Conservation (phyloP, 139 green algal species). For the Astrephomene gubernaculifera region DNA sequence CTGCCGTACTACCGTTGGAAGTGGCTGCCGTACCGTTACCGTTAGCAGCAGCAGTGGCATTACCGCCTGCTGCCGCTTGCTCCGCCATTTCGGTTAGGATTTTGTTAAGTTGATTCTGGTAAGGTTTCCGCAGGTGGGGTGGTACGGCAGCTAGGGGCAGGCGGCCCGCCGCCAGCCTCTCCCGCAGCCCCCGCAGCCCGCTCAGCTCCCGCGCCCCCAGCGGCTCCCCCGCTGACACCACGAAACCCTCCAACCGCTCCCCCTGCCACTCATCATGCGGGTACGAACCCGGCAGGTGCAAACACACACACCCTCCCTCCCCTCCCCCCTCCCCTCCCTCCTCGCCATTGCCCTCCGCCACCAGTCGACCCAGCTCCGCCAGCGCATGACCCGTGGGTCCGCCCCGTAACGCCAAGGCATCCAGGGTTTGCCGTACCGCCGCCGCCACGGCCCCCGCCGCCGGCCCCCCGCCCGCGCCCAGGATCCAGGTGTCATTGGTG, state of each 20-base stretch:
- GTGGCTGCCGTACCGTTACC: neutral
- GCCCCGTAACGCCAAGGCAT: constrained; percentile 55
- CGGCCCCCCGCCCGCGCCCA: too few species aligned
- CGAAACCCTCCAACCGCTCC: constrained; percentile 67
- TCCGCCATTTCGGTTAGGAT: too few species aligned
- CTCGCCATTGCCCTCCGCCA: neutral
- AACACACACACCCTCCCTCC: too few species aligned
- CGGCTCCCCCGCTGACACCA: constrained; percentile 61
- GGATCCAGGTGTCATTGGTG: constrained; percentile 70
- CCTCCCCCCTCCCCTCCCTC: constrained; percentile 13
- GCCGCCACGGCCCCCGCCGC: constrained; percentile 22
- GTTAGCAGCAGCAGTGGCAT: neutral
- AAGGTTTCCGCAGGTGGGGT: constrained; percentile 13
- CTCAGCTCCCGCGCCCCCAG: neutral
- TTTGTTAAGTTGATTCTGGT: too few species aligned
- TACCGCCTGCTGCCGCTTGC: too few species aligned
- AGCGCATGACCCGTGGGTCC: constrained; percentile 50
- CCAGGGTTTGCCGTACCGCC: constrained; percentile 45
- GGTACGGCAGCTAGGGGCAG: constrained; percentile 33
- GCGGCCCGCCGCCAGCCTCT: constrained; percentile 19
- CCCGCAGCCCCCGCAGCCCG: constrained; percentile 10
- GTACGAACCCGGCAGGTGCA: constrained; percentile 66
- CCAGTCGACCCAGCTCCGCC: neutral
- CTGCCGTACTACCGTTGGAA: neutral
- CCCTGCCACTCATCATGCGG: constrained; percentile 73